Evolutionary conservation across 306 rosid species (phyloP), one percentile per base, ranked within the genome.

Genomic region (Cajanus cajan): DNA sequence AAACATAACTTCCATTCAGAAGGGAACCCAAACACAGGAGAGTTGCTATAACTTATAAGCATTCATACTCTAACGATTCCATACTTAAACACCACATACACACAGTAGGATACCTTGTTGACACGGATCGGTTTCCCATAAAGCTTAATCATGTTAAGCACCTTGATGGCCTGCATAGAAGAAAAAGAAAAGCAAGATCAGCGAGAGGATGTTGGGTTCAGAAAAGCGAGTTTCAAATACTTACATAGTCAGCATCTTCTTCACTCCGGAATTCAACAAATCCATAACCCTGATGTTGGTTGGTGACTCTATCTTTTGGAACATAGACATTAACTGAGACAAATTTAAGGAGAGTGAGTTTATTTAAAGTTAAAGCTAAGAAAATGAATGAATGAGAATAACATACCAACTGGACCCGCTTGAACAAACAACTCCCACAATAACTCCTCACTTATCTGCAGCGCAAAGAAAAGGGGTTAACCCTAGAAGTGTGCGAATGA

Each of bases 51-150:
- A 28, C 31, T 28, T 28, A 3, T n/a, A n/a, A 36, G 70, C 8
- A 50, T 51, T 47, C 74, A 36, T 58, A 43, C 21, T 31, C 14
- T 6, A 50, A 62, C 4, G 5, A 15, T 62, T 45, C 15, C 54
- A 43, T 44, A 11, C 64, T 51, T 64, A 36, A 66, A 66, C 11
- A 75, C 34, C 24, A 48, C 13, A 62, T 7, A 37, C 65, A 39
- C 13, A 4, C 28, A 28, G 0, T 4, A 41, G 15, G 21, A 78
- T 82, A 91, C 99, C 98, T 96, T 96, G 77, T 93, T 93, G 78
- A 96, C 99, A 68, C 99, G 94, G 43, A 96, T 96, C 7, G 99
- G 99, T 79, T 96, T 96, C 19, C 99, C 99, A 72, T 91, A 91
- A 39, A 95, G 96, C 78, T 95, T 95, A 74, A 93, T 95, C 99